These are phyloP conservation scores for Ichthyophonus hoferi DNA, from an alignment of 208 protist species.

Conservation along the genomic window DNA sequence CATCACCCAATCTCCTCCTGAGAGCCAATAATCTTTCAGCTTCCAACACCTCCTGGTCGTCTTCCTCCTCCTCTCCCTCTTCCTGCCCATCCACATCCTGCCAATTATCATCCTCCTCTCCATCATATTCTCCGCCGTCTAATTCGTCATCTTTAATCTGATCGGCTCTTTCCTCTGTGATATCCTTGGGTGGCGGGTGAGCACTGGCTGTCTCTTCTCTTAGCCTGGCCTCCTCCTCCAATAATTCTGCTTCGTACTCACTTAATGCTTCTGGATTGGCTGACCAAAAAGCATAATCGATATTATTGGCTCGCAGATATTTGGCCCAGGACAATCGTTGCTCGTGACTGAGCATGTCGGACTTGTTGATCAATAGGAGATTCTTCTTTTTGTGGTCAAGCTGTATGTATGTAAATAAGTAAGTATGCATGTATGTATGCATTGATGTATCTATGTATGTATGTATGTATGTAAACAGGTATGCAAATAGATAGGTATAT, in stretches of 20 bases:
- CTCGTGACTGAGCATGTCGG: constrained; percentile 87
- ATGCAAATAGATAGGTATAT: too few species aligned
- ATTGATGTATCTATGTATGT: too few species aligned
- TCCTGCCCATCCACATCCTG: neutral
- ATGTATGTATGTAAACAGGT: too few species aligned
- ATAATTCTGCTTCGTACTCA: constrained; percentile 4
- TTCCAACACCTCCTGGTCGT: neutral
- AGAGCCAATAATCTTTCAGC: neutral
- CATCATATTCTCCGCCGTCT: neutral
- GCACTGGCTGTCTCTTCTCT: too few species aligned
- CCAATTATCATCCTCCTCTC: constrained; percentile 17
- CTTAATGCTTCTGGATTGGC: constrained; percentile 56
- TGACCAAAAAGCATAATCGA: constrained; percentile 84
- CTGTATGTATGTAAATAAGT: too few species aligned
- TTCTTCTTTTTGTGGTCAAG: constrained; percentile 58
- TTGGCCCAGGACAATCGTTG: constrained; percentile 81
- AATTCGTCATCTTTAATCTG: neutral
- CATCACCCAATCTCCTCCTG: neutral
- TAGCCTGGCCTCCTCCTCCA: too few species aligned
- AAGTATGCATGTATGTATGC: too few species aligned
- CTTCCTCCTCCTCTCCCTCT: neutral
- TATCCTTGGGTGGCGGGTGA: too few species aligned
- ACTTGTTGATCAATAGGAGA: constrained; percentile 95
- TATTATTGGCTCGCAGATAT: constrained; percentile 76
- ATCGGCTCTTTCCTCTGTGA: too few species aligned